Conservation (phyloP, 148 eudicot genomes). For the Nepenthes mirabilis region DNA sequence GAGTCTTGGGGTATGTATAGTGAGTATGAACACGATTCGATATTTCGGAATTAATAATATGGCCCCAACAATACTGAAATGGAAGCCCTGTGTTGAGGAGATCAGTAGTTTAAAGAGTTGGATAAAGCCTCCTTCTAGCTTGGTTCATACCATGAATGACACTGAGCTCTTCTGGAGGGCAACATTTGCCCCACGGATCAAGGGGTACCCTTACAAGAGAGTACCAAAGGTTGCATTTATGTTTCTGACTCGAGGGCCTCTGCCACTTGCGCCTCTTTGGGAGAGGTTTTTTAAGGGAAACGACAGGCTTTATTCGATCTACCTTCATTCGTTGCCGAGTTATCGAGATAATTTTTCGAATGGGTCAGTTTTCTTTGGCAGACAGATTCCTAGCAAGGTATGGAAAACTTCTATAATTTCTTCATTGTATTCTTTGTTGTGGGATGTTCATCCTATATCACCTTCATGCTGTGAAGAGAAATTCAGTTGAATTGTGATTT, state of each 20-base stretch:
- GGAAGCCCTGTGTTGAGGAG: constrained; percentile 2
- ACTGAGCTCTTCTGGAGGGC: constrained; percentile 10
- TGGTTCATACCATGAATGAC: constrained; percentile 9
- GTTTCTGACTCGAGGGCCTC: constrained; percentile 33
- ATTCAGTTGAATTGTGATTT: too few species aligned
- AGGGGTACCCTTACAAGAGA: constrained; percentile 4
- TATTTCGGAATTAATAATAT: constrained; percentile 1
- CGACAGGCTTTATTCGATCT: constrained; percentile 27
- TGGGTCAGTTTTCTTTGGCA: constrained; percentile 30
- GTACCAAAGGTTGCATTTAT: constrained; percentile 10
- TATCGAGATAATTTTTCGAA: constrained; percentile 20
- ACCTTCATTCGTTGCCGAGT: constrained; percentile 28
- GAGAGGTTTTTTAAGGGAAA: constrained; percentile 30
- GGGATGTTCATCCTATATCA: too few species aligned
- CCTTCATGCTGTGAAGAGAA: too few species aligned
- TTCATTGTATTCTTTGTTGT: background rate
- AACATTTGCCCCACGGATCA: constrained; percentile 4
- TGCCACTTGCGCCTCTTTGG: constrained; percentile 39
- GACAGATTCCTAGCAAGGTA: constrained; percentile 47
- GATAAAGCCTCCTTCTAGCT: constrained; percentile 4
- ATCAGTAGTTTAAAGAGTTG: constrained; percentile 1
- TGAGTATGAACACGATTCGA: constrained; percentile 7
- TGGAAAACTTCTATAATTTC: background rate
- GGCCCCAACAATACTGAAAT: background rate
- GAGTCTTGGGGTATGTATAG: constrained; percentile 5